Evolutionary conservation across 306 rosid genomes (phyloP).

Genomic region (Rosa persica): DNA sequence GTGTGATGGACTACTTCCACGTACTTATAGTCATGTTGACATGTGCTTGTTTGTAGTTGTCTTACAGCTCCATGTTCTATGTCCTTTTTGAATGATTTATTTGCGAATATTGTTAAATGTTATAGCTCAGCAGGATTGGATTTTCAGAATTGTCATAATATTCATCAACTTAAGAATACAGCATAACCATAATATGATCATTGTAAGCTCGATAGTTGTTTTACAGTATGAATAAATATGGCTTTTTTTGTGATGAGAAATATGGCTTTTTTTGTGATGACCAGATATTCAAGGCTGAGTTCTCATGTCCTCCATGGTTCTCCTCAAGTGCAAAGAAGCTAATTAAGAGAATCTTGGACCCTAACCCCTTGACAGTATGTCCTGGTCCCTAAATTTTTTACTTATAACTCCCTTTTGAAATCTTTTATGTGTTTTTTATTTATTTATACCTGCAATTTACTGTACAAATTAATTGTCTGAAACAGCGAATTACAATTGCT

Average conservation of each 20-base stretch:
- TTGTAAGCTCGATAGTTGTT: background rate
- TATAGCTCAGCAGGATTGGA: background rate
- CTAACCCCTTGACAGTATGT: conserved; percentile 76
- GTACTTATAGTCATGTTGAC: background rate
- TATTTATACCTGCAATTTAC: conserved; percentile 3
- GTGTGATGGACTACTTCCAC: background rate
- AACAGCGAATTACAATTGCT: conserved; percentile 80
- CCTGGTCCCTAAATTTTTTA: conserved; percentile 12
- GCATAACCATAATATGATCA: background rate
- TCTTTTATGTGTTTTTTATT: background rate
- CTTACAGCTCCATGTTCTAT: background rate
- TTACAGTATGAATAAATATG: background rate
- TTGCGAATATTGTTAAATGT: background rate
- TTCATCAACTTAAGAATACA: background rate
- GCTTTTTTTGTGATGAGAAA: conserved; percentile 18
- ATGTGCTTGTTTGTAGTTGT: background rate
- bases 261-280: conserved; percentile 18
- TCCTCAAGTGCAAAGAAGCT: conserved; percentile 84
- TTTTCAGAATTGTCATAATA: background rate
- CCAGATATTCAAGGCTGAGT: conserved; percentile 96
- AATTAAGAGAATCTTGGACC: conserved; percentile 87
- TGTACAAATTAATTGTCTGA: conserved; percentile 18
- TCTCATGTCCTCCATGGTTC: conserved; percentile 86
- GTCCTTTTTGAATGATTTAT: background rate
- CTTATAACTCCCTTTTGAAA: background rate